Evolutionary conservation across 495 filamentous ascomycete genomes (phyloP).

Genomic region (Penicillium pulvis): DNA sequence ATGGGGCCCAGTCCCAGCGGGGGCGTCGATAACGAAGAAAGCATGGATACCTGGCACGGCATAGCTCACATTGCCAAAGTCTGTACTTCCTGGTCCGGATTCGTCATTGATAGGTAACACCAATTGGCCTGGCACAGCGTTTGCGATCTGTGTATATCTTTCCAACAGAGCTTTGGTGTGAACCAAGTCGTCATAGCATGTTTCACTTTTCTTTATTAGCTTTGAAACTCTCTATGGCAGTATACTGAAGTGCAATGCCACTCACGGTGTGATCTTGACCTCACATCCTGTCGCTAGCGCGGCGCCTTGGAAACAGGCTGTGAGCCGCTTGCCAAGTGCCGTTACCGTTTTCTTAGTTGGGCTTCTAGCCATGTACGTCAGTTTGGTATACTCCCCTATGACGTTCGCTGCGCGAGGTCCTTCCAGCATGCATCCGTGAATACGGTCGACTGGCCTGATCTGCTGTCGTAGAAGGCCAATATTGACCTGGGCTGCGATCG

Average conservation of each 20-base stretch:
- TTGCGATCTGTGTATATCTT: not conserved
- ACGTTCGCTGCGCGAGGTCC: constrained; percentile 2
- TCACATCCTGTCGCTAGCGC: not conserved
- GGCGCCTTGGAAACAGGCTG: not conserved
- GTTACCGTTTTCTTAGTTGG: not conserved
- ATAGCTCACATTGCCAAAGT: not conserved
- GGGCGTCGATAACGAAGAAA: not conserved
- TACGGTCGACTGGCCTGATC: constrained; percentile 54
- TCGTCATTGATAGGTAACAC: not conserved
- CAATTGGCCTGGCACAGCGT: not conserved
- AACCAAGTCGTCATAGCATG: not conserved
- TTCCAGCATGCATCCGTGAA: constrained; percentile 19
- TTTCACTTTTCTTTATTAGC: not conserved
- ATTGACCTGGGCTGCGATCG: constrained; percentile 54
- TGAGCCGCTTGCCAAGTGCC: not conserved
- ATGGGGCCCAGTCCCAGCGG: not conserved
- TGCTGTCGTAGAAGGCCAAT: constrained; percentile 57
- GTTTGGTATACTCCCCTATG: not conserved
- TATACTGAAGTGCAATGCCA: not conserved
- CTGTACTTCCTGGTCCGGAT: not conserved
- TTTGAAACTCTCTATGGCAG: not conserved
- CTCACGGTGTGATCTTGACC: not conserved
- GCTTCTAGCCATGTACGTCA: not conserved
- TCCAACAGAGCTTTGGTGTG: not conserved
- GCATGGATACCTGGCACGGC: not conserved